Evolutionary conservation across 805 yeast genomes (phyloP).

Genomic region (Lipomyces yamadae): DNA sequence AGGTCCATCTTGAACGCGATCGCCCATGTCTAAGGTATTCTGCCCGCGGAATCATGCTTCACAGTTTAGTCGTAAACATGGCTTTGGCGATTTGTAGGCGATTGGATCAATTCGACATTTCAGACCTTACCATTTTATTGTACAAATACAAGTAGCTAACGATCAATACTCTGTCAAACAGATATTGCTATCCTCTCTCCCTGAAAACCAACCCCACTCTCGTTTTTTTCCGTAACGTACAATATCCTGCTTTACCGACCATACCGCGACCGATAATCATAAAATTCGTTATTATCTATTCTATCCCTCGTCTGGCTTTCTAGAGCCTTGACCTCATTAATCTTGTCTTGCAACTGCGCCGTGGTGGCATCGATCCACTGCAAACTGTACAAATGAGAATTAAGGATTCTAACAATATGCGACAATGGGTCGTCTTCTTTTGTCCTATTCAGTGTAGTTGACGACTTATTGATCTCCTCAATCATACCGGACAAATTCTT

Average conservation of each 20-base stretch:
- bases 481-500: slow-evolving; percentile 75
- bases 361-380: slow-evolving; percentile 84
- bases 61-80: no score
- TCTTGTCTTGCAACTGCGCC: slow-evolving; percentile 65
- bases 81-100: no score
- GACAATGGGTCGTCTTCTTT: slow-evolving; percentile 53
- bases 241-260: slow-evolving; percentile 4
- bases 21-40: no score
- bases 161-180: not conserved
- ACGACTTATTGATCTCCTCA: slow-evolving; percentile 70
- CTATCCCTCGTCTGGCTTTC: slow-evolving; percentile 32
- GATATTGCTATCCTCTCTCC: not conserved
- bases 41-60: no score
- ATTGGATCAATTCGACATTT: no score
- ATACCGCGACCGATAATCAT: slow-evolving; percentile 10
- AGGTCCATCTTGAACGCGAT: no score
- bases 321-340: slow-evolving; percentile 49
- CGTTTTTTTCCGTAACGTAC: not conserved
- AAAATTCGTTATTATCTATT: slow-evolving; percentile 7
- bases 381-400: slow-evolving; percentile 86
- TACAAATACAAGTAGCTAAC: not conserved
- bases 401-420: slow-evolving; percentile 73
- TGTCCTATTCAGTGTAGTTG: slow-evolving; percentile 47
- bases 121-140: no score
- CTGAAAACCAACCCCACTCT: no score